Evolutionary conservation across 2,329 filamentous ascomycete species (phyloP).

Genomic region (Alternaria dauci): DNA sequence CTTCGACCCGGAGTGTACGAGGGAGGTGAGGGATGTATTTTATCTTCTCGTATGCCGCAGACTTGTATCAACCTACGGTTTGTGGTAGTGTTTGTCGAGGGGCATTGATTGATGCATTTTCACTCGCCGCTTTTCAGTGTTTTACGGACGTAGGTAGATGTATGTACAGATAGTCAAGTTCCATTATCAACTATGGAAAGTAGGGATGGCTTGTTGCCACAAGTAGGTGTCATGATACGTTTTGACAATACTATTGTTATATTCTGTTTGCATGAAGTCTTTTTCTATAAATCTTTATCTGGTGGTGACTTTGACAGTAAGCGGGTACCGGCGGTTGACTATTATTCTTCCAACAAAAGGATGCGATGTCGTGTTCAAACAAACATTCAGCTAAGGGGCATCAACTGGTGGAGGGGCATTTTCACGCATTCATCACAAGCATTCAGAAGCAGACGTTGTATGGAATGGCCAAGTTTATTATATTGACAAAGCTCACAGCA

Average conservation of each 20-base stretch:
- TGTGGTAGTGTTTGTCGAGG: background rate
- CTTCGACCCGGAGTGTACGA: constrained; percentile 12
- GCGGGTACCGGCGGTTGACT: background rate
- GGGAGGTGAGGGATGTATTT: constrained; percentile 14
- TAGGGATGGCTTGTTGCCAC: background rate
- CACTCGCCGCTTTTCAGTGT: background rate
- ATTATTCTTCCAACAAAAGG: background rate
- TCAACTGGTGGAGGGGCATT: background rate
- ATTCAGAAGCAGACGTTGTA: background rate
- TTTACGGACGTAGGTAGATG: background rate
- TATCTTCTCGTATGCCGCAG: background rate
- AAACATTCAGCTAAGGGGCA: background rate
- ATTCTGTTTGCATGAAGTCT: background rate
- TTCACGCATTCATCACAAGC: background rate
- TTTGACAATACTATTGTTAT: background rate
- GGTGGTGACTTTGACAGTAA: no score
- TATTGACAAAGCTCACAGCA: background rate
- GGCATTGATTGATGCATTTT: background rate
- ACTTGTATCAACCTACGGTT: background rate
- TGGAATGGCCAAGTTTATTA: background rate
- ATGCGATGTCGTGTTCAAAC: background rate
- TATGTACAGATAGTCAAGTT: background rate
- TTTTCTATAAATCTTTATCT: background rate
- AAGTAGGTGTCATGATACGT: background rate
- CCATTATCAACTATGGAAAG: background rate